Evolutionary conservation across 169 alveolate species (phyloP).

Genomic region (Plasmodium ovale): DNA sequence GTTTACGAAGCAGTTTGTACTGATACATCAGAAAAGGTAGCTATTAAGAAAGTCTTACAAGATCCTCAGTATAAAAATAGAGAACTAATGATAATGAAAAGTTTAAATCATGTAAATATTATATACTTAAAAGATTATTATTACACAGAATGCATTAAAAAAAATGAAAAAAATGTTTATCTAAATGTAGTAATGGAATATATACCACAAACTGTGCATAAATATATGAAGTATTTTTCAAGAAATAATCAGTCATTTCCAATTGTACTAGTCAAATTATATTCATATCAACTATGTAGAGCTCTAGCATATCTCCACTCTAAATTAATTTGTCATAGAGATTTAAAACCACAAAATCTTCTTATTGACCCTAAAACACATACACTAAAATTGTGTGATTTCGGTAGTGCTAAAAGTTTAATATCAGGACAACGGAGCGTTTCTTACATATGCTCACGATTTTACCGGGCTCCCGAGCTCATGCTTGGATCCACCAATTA

Average conservation of each 20-base stretch:
- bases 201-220: conserved; percentile 96
- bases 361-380: conserved; percentile 95
- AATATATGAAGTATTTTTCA: conserved; percentile 92
- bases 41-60: conserved; percentile 97
- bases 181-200: conserved; percentile 98
- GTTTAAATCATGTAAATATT: conserved; percentile 94
- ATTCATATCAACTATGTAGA: conserved; percentile 95
- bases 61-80: conserved; percentile 97
- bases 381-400: conserved; percentile 96
- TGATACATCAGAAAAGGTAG: conserved; percentile 96
- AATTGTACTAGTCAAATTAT: conserved; percentile 91
- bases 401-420: conserved; percentile 98
- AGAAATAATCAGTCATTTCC: conserved; percentile 93
- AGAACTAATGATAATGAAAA: conserved; percentile 95
- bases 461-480: conserved; percentile 99
- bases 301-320: conserved; percentile 97
- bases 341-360: conserved; percentile 99
- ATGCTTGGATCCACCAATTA: conserved; percentile 98
- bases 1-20: conserved; percentile 95
- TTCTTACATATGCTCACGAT: conserved; percentile 97
- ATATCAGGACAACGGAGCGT: conserved; percentile 95
- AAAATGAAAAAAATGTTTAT: conserved; percentile 84
- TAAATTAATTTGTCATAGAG: conserved; percentile 97
- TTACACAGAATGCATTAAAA: conserved; percentile 82
- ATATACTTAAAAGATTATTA: conserved; percentile 93